Evolutionary conservation across 148 eudicot species (phyloP).

Genomic region (Cornus controversa): DNA sequence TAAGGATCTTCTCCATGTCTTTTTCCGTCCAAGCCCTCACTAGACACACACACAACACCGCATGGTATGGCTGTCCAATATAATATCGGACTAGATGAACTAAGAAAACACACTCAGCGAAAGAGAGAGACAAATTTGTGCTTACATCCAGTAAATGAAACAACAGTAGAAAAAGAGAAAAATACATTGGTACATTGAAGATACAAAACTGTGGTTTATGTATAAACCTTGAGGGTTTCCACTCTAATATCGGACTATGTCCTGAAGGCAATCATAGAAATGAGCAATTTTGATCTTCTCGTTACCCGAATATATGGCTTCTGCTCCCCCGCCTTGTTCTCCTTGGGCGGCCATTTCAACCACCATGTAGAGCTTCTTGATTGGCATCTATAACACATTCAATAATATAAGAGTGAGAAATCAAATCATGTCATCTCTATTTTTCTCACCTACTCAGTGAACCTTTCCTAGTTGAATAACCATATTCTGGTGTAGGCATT

Average conservation of each 20-base stretch:
- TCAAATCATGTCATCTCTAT: too few species aligned
- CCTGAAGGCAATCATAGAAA: slow-evolving; percentile 87
- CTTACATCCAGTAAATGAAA: too few species aligned
- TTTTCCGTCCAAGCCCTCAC: too few species aligned
- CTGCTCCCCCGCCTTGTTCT: slow-evolving; percentile 81
- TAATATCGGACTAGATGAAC: too few species aligned
- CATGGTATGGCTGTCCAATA: too few species aligned
- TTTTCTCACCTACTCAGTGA: too few species aligned
- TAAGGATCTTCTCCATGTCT: too few species aligned
- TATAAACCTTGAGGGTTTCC: not conserved
- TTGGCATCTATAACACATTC: slow-evolving; percentile 54
- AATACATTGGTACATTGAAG: not conserved
- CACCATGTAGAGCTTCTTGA: slow-evolving; percentile 88
- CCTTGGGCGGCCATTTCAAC: slow-evolving; percentile 99
- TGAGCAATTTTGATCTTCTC: slow-evolving; percentile 76
- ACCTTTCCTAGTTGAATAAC: too few species aligned
- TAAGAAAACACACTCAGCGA: too few species aligned
- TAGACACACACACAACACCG: too few species aligned
- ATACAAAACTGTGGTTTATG: slow-evolving; percentile 10
- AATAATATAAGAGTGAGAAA: not conserved
- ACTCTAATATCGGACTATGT: slow-evolving; percentile 57
- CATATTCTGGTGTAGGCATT: not conserved
- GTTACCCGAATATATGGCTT: slow-evolving; percentile 74
- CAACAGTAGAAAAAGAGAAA: not conserved
- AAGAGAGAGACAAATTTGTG: too few species aligned